phyloP scores from a whole-genome alignment of 2,329 filamentous ascomycete species.

The Incumbomyces delicatus region DNA sequence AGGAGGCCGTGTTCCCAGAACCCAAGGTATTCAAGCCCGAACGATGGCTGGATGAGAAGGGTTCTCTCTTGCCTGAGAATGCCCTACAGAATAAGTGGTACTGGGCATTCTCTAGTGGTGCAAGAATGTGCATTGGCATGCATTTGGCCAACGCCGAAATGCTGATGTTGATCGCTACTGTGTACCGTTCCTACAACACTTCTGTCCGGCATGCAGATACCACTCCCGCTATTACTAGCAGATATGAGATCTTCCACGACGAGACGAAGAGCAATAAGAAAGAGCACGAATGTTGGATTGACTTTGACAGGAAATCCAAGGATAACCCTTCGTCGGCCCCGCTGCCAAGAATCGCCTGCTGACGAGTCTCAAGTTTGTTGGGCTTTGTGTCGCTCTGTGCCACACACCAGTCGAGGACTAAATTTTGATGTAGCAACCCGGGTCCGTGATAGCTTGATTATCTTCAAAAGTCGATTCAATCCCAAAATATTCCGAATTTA shows the following conservation, averaged over 20 bases:
- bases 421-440: slow-evolving; percentile 12
- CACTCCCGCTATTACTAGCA: slow-evolving; percentile 23
- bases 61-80: slow-evolving; percentile 14
- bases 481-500: no score
- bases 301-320: slow-evolving; percentile 11
- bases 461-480: not conserved
- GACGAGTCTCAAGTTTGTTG: no score
- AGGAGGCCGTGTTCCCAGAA: slow-evolving; percentile 36
- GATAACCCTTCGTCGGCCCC: not conserved
- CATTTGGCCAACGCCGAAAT: slow-evolving; percentile 43
- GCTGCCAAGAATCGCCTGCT: not conserved
- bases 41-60: slow-evolving; percentile 17
- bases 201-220: slow-evolving; percentile 18
- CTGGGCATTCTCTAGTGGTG: slow-evolving; percentile 33
- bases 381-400: no score
- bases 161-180: slow-evolving; percentile 36
- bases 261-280: slow-evolving; percentile 19
- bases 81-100: slow-evolving; percentile 21
- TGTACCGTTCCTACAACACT: slow-evolving; percentile 38
- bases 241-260: slow-evolving; percentile 26
- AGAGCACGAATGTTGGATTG: slow-evolving; percentile 19
- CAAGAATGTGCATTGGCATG: slow-evolving; percentile 33
- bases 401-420: slow-evolving; percentile 4
- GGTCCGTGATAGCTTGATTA: not conserved
- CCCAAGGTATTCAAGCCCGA: slow-evolving; percentile 37